Conservation (phyloP, 805 yeast species). For the Candida sakaeoensis region DNA sequence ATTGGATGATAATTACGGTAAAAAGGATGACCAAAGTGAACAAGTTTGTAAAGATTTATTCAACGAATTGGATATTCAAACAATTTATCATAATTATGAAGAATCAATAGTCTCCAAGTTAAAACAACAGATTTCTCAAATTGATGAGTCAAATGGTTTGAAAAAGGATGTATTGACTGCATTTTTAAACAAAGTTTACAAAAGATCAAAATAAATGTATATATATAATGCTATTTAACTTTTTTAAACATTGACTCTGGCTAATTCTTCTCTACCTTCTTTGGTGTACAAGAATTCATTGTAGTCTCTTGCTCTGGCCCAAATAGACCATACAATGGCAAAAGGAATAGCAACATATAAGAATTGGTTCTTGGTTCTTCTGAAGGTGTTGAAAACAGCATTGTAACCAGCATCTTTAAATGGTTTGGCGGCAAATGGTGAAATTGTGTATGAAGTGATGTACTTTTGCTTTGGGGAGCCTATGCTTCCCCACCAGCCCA, state of each 20-base stretch:
- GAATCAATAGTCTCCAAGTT: conserved; percentile 68
- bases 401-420: conserved; percentile 81
- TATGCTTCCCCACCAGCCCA: conserved; percentile 98
- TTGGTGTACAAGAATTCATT: conserved; percentile 93
- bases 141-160: conserved; percentile 93
- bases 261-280: conserved; percentile 95
- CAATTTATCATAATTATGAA: conserved; percentile 76
- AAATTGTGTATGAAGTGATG: conserved; percentile 81
- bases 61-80: conserved; percentile 66
- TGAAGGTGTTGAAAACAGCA: conserved; percentile 87
- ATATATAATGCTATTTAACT: conserved; percentile 1
- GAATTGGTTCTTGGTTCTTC: conserved; percentile 87
- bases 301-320: conserved; percentile 86
- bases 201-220: conserved; percentile 71
- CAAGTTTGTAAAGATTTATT: conserved; percentile 68
- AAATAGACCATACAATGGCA: conserved; percentile 75
- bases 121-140: conserved; percentile 55
- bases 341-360: conserved; percentile 77
- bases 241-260: conserved; percentile 48
- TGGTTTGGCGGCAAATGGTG: conserved; percentile 92
- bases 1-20: conserved; percentile 87
- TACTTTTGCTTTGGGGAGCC: conserved; percentile 87
- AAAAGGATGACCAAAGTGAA: conserved; percentile 69
- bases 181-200: conserved; percentile 88
- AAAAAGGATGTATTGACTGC: conserved; percentile 79